A percentile compares a stretch with the other conserved stretches of the same genome.
These are phyloP conservation scores for Anthracocystis panici-leucophaei DNA, from an alignment of 1,284 basidiomycete genomes.

Conservation along the genomic window DNA sequence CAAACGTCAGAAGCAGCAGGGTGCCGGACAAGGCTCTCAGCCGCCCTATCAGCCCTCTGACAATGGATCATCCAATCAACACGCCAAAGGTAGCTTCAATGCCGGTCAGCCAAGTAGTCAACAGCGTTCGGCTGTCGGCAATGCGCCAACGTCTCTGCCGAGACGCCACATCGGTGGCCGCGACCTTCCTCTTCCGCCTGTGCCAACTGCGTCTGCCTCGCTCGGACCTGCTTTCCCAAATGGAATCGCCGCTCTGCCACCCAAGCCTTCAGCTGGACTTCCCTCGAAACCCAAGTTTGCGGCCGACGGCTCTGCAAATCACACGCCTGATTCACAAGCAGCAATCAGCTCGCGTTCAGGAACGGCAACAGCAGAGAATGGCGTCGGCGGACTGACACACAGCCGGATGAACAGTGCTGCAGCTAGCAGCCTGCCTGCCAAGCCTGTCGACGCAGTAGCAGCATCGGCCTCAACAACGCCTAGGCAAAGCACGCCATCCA, in stretches of 20 bases:
- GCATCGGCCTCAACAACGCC: slow-evolving; percentile 7
- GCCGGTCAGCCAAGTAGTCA: slow-evolving; percentile 9
- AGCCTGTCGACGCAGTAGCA: slow-evolving; percentile 40
- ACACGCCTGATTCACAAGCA: slow-evolving; percentile 2
- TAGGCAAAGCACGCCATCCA: slow-evolving; percentile 9
- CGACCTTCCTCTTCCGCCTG: slow-evolving; percentile 13
- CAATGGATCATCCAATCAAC: slow-evolving; percentile 6
- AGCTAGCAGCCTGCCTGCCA: slow-evolving; percentile 29
- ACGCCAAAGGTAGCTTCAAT: neutral
- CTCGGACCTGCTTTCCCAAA: slow-evolving; percentile 30
- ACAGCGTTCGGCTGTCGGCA: slow-evolving; percentile 6
- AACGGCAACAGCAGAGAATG: slow-evolving; percentile 21
- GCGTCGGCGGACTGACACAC: slow-evolving; percentile 5
- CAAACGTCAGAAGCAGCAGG: slow-evolving; percentile 45
- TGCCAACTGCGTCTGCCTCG: slow-evolving; percentile 14
- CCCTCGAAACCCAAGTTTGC: slow-evolving; percentile 38
- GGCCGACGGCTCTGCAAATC: slow-evolving; percentile 6
- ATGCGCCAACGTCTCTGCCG: slow-evolving; percentile 5
- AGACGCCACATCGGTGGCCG: slow-evolving; percentile 15
- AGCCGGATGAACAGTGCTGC: slow-evolving; percentile 27
- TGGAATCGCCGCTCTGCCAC: slow-evolving; percentile 30
- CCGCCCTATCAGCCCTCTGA: slow-evolving; percentile 13
- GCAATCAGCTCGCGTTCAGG: slow-evolving; percentile 15
- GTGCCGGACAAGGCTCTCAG: slow-evolving; percentile 9
- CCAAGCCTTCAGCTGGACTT: slow-evolving; percentile 26